phyloP scores from a whole-genome alignment of 257 asterid species.

The Plantago major region DNA sequence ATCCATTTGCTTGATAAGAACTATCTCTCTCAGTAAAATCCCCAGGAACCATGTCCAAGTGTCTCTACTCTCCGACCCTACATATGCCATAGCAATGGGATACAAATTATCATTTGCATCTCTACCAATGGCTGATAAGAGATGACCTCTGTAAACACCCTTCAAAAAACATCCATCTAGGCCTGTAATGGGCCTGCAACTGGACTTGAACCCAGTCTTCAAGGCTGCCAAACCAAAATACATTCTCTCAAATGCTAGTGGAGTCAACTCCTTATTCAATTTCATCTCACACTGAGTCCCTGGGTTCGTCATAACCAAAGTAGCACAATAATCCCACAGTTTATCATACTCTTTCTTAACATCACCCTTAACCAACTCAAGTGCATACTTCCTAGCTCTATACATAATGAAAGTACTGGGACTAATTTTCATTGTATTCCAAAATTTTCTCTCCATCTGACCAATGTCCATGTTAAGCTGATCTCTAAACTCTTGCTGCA shows the following conservation, averaged over 20 bases:
- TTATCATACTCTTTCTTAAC: not conserved
- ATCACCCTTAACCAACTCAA: not conserved
- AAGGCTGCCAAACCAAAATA: too few species aligned
- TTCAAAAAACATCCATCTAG: slow-evolving; percentile 2
- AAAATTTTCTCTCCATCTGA: not conserved
- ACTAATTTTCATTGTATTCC: not conserved
- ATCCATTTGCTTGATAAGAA: too few species aligned
- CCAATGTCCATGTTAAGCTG: not conserved
- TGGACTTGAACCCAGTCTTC: too few species aligned
- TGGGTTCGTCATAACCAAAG: not conserved
- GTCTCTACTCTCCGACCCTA: too few species aligned
- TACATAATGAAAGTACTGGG: not conserved
- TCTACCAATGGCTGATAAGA: not conserved
- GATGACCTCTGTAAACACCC: not conserved
- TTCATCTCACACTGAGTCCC: not conserved
- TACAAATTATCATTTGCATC: not conserved
- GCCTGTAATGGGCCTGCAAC: too few species aligned
- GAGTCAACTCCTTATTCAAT: not conserved
- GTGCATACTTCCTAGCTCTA: not conserved
- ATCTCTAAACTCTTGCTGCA: not conserved
- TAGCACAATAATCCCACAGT: not conserved
- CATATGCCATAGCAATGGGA: not conserved
- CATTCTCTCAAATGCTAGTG: too few species aligned
- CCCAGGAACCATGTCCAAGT: too few species aligned
- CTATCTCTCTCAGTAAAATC: too few species aligned